Base-by-base conservation (phyloP, 2,329 filamentous ascomycete genomes). In the Fusarium azukiicola region DNA sequence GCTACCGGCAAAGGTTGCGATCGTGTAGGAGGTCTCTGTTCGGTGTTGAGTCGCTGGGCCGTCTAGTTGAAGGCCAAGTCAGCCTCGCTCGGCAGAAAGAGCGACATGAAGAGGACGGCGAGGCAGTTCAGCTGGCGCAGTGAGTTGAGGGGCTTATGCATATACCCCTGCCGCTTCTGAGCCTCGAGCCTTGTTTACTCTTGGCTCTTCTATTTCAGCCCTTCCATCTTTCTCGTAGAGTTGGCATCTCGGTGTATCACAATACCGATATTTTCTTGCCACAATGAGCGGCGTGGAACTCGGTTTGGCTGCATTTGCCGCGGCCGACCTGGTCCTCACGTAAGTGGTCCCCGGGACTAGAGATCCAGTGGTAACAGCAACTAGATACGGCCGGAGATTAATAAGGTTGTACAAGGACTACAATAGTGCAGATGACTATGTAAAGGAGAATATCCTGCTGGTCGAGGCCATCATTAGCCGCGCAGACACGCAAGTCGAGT, bases 381-480 rank as follows among this genome's bases (percentile, higher is more conserved):
- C 56, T 11, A 64, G 61, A 16, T 64, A 64, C 13, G 61, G 61
- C 40, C 19, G 27, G 27, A 32, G 27, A 21, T 46, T 69, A 21
- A 38, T 71, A 10, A 64, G n/a, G 23, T 40, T 73, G 7, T 75
- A 71, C 42, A 58, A 66, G 16, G 67, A 64, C 16, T 68, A 71
- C n/a, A 67, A 71, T 19, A 40, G 47, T 23, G 54, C 75, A 23
- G 58, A 71, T n/a, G 32, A 71, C 19, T 27, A 42, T 13, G 52
- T 73, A 36, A 68, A 46, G 12, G 70, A 75, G 47, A 75, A 64
- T 6, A 16, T 68, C 27, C 61, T 73, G 11, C 19, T 71, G 5
- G 52, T 75, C 21, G 75, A 75, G 27, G 47, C 44, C 10, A 47
- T 66, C 13, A 64, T 66, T 47, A 73, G 52, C 23, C 70, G 67